Evolutionary conservation across 2,329 filamentous ascomycete genomes (phyloP), one percentile per base, ranked within the genome.

Genomic region (Penicillium oxalicum): DNA sequence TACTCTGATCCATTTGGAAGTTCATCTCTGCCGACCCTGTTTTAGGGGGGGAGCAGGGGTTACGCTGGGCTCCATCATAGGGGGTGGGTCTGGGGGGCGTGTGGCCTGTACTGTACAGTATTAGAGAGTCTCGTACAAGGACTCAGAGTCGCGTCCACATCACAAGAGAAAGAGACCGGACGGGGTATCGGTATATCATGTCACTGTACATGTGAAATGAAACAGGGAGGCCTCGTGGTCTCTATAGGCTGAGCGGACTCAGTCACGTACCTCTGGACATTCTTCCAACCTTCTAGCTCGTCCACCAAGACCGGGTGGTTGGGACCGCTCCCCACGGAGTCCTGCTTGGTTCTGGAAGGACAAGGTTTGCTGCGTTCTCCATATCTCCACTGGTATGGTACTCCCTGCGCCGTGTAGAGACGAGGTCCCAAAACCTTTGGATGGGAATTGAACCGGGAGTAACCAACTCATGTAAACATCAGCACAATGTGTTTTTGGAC

Each of bases 261-360:
- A 53, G 49, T 55, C 52, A 50, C 49, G 56, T 60, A 59, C 58
- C 56, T 60, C 51, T 53, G 55, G 59, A 58, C 58, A 59, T 60
- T 60, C 58, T 58, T 57, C 51, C 45, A 33, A 12, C 47, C 58
- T 60, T 60, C 58, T 60, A 60, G 58, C 50, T 49, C 48, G 52
- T 54, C 57, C 50, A 53, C 32, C 24, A 24, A 38, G 40, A 56
- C 58, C 56, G 47, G 38, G 43, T 8, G 18, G 40, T 51, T 56
- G 56, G 53, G 27, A 32, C 27, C 32, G 33, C 3, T 4, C 12
- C n/a, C 42, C 42, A 13, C 35, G 35, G 34, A 44, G 33, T 28
- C 13, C 34, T 25, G 40, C 29, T 24, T 25, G 18, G 27, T 38
- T 18, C 32, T 12, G n/a, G 26, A 38, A 36, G 27, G 13, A 18